These are phyloP conservation scores for Thymus quinquecostatus DNA, from an alignment of 257 asterid species.

Conservation along the genomic window DNA sequence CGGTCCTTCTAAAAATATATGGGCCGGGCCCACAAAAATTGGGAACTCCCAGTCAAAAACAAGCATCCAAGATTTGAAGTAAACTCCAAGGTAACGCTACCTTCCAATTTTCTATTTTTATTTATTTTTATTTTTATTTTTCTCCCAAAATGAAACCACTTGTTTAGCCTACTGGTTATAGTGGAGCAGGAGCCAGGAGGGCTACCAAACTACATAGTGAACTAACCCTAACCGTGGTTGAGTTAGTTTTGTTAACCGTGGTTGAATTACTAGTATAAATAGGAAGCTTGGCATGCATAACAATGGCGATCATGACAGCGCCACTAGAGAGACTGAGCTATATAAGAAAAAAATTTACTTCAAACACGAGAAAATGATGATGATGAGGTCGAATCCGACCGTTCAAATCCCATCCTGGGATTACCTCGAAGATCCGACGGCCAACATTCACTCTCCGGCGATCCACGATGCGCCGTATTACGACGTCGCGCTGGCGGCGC, in stretches of 20 bases:
- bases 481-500: slow-evolving; percentile 52
- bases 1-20: not conserved
- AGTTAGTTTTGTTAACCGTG: slow-evolving; percentile 34
- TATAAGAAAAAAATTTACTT: not conserved
- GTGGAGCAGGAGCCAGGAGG: slow-evolving; percentile 27
- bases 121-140: not conserved
- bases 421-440: slow-evolving; percentile 50
- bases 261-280: slow-evolving; percentile 55
- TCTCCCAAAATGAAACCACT: slow-evolving; percentile 16
- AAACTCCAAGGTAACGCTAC: slow-evolving; percentile 44
- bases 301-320: slow-evolving; percentile 46
- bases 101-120: not conserved
- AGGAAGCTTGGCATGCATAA: slow-evolving; percentile 36
- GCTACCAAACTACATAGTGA: slow-evolving; percentile 33
- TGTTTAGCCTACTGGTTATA: slow-evolving; percentile 27
- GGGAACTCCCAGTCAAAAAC: slow-evolving; percentile 30
- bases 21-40: slow-evolving; percentile 12
- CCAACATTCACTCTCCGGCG: slow-evolving; percentile 48
- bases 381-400: slow-evolving; percentile 67
- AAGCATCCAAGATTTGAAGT: slow-evolving; percentile 35
- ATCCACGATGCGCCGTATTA: slow-evolving; percentile 34
- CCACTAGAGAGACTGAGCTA: slow-evolving; percentile 31
- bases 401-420: slow-evolving; percentile 77
- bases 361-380: slow-evolving; percentile 36
- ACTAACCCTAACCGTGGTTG: slow-evolving; percentile 48